Evolutionary conservation across 495 filamentous ascomycete species (phyloP).

Genomic region (Pyrenopolyporus hunteri): DNA sequence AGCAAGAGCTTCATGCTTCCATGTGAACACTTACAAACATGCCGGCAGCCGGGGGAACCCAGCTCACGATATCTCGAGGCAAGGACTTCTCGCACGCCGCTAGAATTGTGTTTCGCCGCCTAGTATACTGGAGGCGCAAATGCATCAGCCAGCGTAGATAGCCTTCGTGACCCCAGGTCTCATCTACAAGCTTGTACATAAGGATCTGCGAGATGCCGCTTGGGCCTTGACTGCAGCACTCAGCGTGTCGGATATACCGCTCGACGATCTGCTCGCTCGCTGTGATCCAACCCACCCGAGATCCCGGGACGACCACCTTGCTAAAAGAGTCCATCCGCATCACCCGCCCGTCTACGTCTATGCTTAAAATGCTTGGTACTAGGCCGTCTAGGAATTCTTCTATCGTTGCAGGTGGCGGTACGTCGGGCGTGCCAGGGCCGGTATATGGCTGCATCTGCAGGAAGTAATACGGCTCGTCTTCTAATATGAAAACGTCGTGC

Average conservation of each 20-base stretch:
- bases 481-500: constrained; percentile 86
- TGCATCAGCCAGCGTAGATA: constrained; percentile 90
- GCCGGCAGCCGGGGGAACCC: constrained; percentile 84
- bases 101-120: constrained; percentile 76
- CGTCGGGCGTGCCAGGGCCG: constrained; percentile 41
- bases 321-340: constrained; percentile 81
- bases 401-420: constrained; percentile 5
- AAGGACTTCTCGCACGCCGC: constrained; percentile 81
- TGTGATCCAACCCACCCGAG: constrained; percentile 78
- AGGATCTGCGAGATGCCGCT: constrained; percentile 82
- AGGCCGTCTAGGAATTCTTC: constrained; percentile 58
- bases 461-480: constrained; percentile 98
- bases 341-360: constrained; percentile 70
- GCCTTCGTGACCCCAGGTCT: constrained; percentile 92
- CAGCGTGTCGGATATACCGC: constrained; percentile 75
- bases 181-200: constrained; percentile 88
- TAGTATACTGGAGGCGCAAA: constrained; percentile 82
- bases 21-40: constrained; percentile 84
- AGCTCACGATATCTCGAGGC: constrained; percentile 78
- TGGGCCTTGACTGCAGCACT: constrained; percentile 81
- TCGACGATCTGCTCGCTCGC: constrained; percentile 84
- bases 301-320: constrained; percentile 80
- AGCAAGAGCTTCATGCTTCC: too few relatives aligned
- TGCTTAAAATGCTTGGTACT: constrained; percentile 67
- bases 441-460: constrained; percentile 91